These are phyloP conservation scores for Fagopyrum tataricum DNA, from an alignment of 148 eudicot species.

Conservation along the genomic window DNA sequence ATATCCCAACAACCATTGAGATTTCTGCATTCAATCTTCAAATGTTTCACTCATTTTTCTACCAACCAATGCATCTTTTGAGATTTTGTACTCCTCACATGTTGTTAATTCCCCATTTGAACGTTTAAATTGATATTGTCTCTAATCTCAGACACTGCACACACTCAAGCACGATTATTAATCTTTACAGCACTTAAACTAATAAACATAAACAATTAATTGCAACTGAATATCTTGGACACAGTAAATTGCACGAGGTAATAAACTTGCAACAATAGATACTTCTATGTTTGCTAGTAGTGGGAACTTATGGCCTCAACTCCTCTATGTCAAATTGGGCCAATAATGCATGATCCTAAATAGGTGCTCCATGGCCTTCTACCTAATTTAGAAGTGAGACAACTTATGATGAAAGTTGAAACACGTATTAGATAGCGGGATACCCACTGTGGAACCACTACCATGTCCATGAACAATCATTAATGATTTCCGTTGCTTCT, in stretches of 20 bases:
- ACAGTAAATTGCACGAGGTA: background rate
- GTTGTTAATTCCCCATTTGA: background rate
- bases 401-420: too few species aligned
- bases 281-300: too few species aligned
- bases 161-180: background rate
- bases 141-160: background rate
- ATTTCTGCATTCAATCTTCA: background rate
- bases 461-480: too few species aligned
- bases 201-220: background rate
- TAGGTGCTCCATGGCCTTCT: background rate
- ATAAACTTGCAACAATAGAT: too few species aligned
- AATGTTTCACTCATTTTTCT: background rate
- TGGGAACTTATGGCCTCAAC: background rate
- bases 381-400: too few species aligned
- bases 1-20: background rate
- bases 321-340: background rate
- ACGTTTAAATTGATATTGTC: background rate
- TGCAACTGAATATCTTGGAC: background rate
- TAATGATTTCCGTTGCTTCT: too few species aligned
- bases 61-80: background rate
- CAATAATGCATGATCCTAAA: background rate
- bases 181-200: background rate
- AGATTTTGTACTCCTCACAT: too few species aligned
- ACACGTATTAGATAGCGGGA: too few species aligned
- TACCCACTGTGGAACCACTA: too few species aligned